Base-by-base conservation (phyloP, 441 rosid species). In the Corymbia calophylla region DNA sequence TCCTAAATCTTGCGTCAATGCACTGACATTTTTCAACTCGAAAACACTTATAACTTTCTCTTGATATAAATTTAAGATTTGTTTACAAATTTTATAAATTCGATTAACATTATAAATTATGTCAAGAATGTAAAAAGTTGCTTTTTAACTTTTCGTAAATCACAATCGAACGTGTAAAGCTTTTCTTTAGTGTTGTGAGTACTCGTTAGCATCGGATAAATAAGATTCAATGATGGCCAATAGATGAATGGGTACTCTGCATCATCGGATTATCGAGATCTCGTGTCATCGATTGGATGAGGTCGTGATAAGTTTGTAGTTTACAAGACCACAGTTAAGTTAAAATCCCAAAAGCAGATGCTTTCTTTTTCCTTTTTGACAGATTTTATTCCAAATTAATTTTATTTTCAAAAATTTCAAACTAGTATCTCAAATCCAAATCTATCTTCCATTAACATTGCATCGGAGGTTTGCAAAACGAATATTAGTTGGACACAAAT, bases 381-480 rank as follows among this genome's bases (percentile, higher is more conserved):
- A 29, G 14, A 32, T 6, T 62, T 62, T 62, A 62, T 62, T 8
- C 7, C 31, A 29, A 29, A 62, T 16, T 62, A 29, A 6, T 62
- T 62, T 29, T 29, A 31, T n/a, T 27, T 1, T 27, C n/a, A 62
- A 29, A 62, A 62, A 62, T 62, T 19, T 31, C 39, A 66, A 64
- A 64, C 14, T n/a, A 64, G 19, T 31, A n/a, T 31, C 21, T 0
- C 39, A 0, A 15, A 15, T 31, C 17, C 73, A 2, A 64, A 64
- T n/a, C 9, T 2, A 64, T 29, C 29, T 58, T 58, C n/a, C 64
- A 58, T 58, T 58, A 58, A 58, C 64, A 58, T 58, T 58, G 25
- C 0, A 0, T 0, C 64, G 4, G 32, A 11, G 21, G 11, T 66
- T 16, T 66, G 9, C 6, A 3, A 31, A 5, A n/a, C 6, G 0